Evolutionary conservation across 169 alveolate genomes (phyloP), one percentile per base, ranked within the genome.

Genomic region (Eimeria tenella): DNA sequence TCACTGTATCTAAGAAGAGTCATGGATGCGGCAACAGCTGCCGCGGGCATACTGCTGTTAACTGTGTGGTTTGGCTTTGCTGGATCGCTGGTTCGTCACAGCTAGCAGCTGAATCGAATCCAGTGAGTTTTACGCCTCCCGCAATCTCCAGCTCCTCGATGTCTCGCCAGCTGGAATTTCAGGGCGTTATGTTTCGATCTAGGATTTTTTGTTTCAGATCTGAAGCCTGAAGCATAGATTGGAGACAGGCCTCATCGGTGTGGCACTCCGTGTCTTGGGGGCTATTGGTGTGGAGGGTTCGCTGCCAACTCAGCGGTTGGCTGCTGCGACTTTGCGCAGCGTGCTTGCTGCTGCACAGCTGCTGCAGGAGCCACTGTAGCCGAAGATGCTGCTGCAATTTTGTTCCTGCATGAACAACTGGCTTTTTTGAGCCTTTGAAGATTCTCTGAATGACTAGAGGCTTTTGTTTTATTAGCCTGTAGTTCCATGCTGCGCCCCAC

Each of bases 281-380:
- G 49, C 9, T 5, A 50, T 23, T 77, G 68, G 63, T 25, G 9
- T 5, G 70, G 87, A 49, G 71, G 42, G 87, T 63, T 53, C 19
- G 87, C 87, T 77, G 84, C 84, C 7, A 10, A 58, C 21, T 10
- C 68, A 10, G 21, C 11, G 3, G 87, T 77, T 68, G 87, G 63
- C 87, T 21, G 70, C 42, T 77, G 87, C 70, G 87, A 53, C 87
- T 77, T 53, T 13, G 87, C 87, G 87, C 52, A 13, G 68, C 62
- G 87, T 77, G 23, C 19, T 68, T 52, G 87, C 87, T 52, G 70
- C 87, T 52, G 42, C 31, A 52, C 25, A 42, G 84, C 60, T 42
- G 62, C 60, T 42, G 84, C 60, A 25, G 23, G 1, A 15, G 62
- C 23, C 25, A 31, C 50, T 74, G 23, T 7, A 11, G 62, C 23